Evolutionary conservation across 2,329 filamentous ascomycete genomes (phyloP), one percentile per base, ranked within the genome.

Genomic region (Trichoderma citrinoviride): DNA sequence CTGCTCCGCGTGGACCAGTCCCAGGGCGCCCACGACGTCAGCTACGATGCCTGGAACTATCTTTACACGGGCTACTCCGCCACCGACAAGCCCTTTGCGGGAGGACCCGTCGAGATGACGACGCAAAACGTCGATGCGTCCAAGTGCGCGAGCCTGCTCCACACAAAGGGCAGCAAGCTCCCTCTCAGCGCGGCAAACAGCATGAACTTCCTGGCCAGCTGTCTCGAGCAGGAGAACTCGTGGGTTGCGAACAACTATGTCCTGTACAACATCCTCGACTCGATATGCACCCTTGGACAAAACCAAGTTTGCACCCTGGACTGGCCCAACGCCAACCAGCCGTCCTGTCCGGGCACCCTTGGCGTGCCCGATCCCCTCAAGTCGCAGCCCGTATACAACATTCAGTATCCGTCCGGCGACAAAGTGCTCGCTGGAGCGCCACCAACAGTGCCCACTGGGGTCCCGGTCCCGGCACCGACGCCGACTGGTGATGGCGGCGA

Each of bases 21-120:
- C 0, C 77, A 79, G 63, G 84, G 84, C 64, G 85, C 85, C 33
- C 73, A 86, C 74, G 85, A 87, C 72, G 78, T 87, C 71, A 81
- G 78, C 71, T 87, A 87, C 77, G 85, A 87, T 69, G 85, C 85
- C 23, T 87, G 84, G 83, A 86, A 86, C 75, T 85, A 84, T 68
- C 82, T 87, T n/a, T 70, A 75, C 55, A 83, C 80, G 0, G 82
- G 82, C 63, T 65, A 80, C 60, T 77, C 77, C 3, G 84, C 84
- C 4, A 76, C 76, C 1, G 72, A 78, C 15, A 73, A 79, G 52
- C 83, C 83, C 27, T 75, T 73, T 3, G 72, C 77, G 2, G 84
- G 84, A 54, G 84, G 83, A 21, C 77, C 76, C 12, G 69, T 84
- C 23, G 73, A 77, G 21, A 85, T 85, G 76, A 73, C 78, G 15